Evolutionary conservation across 768 basidiomycete species (phyloP).

Genomic region (Collybia nuda): DNA sequence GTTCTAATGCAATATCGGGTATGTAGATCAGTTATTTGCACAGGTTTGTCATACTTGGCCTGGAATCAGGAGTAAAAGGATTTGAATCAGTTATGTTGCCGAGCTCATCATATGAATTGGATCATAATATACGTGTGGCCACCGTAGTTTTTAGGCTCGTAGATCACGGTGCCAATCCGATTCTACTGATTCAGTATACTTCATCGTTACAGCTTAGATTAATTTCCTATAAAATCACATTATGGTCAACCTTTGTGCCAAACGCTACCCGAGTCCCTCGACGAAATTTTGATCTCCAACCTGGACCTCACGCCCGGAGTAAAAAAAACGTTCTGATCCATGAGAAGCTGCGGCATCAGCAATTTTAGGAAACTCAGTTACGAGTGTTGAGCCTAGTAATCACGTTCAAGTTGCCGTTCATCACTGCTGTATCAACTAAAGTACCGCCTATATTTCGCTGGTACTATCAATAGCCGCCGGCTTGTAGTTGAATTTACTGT

Average conservation of each 20-base stretch:
- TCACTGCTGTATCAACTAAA: slow-evolving; percentile 28
- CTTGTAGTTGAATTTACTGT: slow-evolving; percentile 25
- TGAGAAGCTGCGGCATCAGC: slow-evolving; percentile 23
- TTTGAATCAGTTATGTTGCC: too few relatives aligned
- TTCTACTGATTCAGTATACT: too few relatives aligned
- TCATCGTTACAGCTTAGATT: slow-evolving; percentile 33
- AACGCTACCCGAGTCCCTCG: background rate
- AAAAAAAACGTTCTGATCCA: slow-evolving; percentile 25
- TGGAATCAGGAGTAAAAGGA: too few relatives aligned
- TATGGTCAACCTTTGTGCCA: background rate
- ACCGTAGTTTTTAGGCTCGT: too few relatives aligned
- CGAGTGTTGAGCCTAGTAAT: slow-evolving; percentile 24
- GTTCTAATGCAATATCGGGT: too few relatives aligned
- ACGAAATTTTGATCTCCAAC: slow-evolving; percentile 20
- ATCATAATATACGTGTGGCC: too few relatives aligned
- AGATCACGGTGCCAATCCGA: too few relatives aligned
- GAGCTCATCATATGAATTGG: too few relatives aligned
- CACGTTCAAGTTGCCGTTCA: slow-evolving; percentile 23
- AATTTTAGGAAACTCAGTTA: slow-evolving; percentile 22
- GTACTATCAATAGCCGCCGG: slow-evolving; percentile 3
- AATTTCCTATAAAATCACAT: slow-evolving; percentile 32
- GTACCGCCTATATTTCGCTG: slow-evolving; percentile 27
- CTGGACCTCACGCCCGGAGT: slow-evolving; percentile 26
- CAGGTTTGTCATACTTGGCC: too few relatives aligned
- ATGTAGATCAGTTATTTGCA: too few relatives aligned